These are phyloP conservation scores for Fusarium marasasianum DNA, from an alignment of 2,329 filamentous ascomycete species.

Conservation along the genomic window DNA sequence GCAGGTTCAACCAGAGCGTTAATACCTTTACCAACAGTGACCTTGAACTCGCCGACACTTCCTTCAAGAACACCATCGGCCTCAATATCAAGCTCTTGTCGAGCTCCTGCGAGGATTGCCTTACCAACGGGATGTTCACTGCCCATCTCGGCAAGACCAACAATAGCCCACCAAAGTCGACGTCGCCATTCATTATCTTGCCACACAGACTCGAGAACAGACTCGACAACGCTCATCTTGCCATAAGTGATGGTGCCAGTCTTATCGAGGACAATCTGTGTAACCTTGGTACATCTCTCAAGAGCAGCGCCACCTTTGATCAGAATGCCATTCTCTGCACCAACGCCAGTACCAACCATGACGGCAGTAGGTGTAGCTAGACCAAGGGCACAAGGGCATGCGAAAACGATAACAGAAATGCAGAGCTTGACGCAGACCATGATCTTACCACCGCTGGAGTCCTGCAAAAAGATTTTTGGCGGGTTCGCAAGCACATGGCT, in stretches of 20 bases:
- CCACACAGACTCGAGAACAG: constrained; percentile 75
- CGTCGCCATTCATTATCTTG: constrained; percentile 71
- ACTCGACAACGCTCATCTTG: constrained; percentile 89
- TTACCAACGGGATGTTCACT: constrained; percentile 97
- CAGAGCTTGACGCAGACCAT: constrained; percentile 98
- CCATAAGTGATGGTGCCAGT: constrained; percentile 94
- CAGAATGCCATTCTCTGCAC: constrained; percentile 95
- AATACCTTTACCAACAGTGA: constrained; percentile 85
- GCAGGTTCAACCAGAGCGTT: constrained; percentile 83
- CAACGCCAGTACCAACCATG: constrained; percentile 98
- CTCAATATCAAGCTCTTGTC: constrained; percentile 76
- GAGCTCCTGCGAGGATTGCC: constrained; percentile 81
- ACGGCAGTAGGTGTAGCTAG: constrained; percentile 95
- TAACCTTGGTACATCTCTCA: constrained; percentile 89
- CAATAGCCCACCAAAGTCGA: constrained; percentile 92
- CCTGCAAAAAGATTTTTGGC: constrained; percentile 86
- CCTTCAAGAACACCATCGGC: constrained; percentile 81
- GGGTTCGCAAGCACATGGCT: constrained; percentile 86
- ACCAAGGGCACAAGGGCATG: constrained; percentile 95
- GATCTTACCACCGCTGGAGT: constrained; percentile 84
- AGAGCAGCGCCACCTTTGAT: constrained; percentile 95
- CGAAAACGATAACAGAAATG: constrained; percentile 98
- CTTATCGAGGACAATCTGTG: constrained; percentile 92
- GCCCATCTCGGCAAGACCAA: constrained; percentile 94
- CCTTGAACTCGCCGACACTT: constrained; percentile 84